Percentiles rank a stretch among this genome's conserved stretches.
Evolutionary conservation across 2,329 filamentous ascomycete species (phyloP).

Genomic region (Lachnum nothofagi): DNA sequence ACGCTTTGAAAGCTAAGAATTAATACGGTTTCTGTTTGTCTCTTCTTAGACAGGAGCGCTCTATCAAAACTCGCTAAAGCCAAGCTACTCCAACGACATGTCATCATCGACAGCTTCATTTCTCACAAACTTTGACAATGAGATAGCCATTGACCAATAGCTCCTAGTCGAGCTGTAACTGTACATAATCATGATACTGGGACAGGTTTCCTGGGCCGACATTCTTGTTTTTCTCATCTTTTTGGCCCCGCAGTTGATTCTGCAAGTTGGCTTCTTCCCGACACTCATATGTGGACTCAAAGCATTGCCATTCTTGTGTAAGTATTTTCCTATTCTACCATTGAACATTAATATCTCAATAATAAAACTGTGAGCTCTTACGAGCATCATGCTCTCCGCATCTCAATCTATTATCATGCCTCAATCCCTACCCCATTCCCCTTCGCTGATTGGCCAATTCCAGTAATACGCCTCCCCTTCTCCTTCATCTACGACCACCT

Average conservation of each 20-base stretch:
- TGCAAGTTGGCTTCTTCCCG: slow-evolving; percentile 58
- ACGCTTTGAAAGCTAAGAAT: background rate
- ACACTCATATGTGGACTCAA: slow-evolving; percentile 54
- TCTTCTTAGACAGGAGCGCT: background rate
- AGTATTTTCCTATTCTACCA: slow-evolving; percentile 17
- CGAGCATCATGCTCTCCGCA: no score
- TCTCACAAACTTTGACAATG: background rate
- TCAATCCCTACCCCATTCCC: background rate
- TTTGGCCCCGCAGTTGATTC: slow-evolving; percentile 65
- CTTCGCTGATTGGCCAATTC: slow-evolving; percentile 10
- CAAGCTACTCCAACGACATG: background rate
- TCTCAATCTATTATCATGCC: no score
- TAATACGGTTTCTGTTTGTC: background rate
- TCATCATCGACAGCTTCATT: background rate
- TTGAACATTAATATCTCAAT: background rate
- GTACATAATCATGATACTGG: slow-evolving; percentile 57
- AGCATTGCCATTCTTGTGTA: slow-evolving; percentile 67
- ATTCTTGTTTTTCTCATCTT: slow-evolving; percentile 68
- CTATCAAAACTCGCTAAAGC: background rate
- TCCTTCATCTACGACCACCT: slow-evolving; percentile 55
- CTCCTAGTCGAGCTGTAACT: background rate
- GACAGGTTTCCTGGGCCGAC: slow-evolving; percentile 69
- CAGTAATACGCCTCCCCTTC: slow-evolving; percentile 55
- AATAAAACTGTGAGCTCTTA: no score
- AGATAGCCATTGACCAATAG: background rate